Evolutionary conservation across 1,139 yeast genomes (phyloP).

Genomic region (Wickerhamiella infanticola): DNA sequence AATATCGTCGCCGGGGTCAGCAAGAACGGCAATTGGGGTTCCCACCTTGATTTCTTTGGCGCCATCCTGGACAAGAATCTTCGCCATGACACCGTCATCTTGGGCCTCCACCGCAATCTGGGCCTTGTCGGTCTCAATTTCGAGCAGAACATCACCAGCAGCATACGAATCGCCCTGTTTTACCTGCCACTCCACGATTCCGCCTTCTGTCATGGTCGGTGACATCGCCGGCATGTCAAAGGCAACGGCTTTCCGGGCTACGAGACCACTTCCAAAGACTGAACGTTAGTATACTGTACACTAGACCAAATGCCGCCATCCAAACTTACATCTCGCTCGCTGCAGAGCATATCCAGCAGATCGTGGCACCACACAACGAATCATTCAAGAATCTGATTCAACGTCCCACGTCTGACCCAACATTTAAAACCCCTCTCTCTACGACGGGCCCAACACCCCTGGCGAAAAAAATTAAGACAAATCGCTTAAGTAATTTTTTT

Average conservation of each 20-base stretch:
- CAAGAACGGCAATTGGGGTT: conserved; percentile 67
- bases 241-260: conserved; percentile 28
- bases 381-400: neutral
- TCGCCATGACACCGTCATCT: conserved; percentile 81
- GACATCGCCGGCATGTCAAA: conserved; percentile 98
- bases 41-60: conserved; percentile 75
- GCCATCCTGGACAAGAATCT: conserved; percentile 57
- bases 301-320: neutral
- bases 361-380: neutral
- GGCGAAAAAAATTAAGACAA: no score
- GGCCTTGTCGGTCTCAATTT: conserved; percentile 91
- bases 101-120: conserved; percentile 86
- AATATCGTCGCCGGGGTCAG: conserved; percentile 77
- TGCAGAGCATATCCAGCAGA: neutral
- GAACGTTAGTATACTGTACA: neutral
- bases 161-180: conserved; percentile 44
- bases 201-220: conserved; percentile 97
- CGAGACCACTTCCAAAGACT: neutral
- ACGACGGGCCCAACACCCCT: no score
- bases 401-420: no score
- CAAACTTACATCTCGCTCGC: neutral
- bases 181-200: conserved; percentile 86
- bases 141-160: conserved; percentile 89
- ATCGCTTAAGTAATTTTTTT: no score
- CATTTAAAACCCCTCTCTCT: no score